These are phyloP conservation scores for Amphicarpaea edgeworthii DNA, from an alignment of 306 rosid genomes.

Conservation along the genomic window DNA sequence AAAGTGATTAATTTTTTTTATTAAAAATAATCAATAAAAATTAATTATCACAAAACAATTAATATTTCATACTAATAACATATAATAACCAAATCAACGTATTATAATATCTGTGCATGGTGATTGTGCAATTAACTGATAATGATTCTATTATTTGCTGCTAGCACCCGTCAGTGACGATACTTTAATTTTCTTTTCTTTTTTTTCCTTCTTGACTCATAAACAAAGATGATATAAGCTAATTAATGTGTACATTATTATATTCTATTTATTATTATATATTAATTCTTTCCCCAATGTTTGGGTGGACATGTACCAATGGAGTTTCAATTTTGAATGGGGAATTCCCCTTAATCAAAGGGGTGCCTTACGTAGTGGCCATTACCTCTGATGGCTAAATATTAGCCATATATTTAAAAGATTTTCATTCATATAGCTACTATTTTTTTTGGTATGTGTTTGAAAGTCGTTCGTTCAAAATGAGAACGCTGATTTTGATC, in stretches of 20 bases:
- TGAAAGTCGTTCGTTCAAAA: too few relatives aligned
- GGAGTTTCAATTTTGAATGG: neutral
- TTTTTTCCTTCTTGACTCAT: neutral
- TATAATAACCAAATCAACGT: too few relatives aligned
- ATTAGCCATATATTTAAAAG: too few relatives aligned
- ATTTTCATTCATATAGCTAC: neutral
- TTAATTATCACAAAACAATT: too few relatives aligned
- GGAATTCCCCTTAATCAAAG: slow-evolving; percentile 18
- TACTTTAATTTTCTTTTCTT: neutral
- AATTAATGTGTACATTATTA: neutral
- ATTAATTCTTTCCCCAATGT: neutral
- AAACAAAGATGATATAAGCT: neutral
- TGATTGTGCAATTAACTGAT: neutral
- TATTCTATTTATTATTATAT: neutral
- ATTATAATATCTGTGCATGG: neutral
- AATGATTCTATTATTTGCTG: neutral
- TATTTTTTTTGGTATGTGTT: neutral
- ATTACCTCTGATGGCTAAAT: slow-evolving; percentile 1
- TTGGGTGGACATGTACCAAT: neutral
- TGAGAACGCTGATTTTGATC: too few relatives aligned
- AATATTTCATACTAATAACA: too few relatives aligned
- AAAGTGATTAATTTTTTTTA: too few relatives aligned
- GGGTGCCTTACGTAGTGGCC: neutral
- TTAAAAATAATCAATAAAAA: too few relatives aligned
- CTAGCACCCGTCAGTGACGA: neutral